These are phyloP conservation scores for Anacardium occidentale DNA, from an alignment of 345 rosid species.

Conservation along the genomic window DNA sequence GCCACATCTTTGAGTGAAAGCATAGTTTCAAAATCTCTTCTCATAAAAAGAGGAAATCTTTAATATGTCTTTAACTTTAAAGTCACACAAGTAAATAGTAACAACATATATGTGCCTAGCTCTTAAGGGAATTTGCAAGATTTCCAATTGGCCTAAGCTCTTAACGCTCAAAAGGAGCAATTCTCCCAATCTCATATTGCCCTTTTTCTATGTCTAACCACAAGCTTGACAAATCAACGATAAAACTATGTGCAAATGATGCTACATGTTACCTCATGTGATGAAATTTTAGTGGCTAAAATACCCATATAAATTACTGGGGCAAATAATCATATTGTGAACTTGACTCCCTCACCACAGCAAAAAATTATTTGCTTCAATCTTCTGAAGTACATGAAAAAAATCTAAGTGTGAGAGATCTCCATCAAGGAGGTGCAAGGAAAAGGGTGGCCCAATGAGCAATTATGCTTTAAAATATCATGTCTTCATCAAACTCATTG, in stretches of 20 bases:
- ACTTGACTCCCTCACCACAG: neutral
- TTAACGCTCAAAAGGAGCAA: neutral
- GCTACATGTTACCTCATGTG: neutral
- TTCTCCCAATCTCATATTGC: neutral
- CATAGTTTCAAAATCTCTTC: neutral
- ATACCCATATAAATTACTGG: neutral
- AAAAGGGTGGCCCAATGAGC: conserved; percentile 21
- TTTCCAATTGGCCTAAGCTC: neutral
- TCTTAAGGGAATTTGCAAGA: neutral
- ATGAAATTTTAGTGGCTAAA: conserved; percentile 8
- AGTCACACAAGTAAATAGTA: neutral
- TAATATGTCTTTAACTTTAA: neutral
- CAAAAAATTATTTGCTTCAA: conserved; percentile 11
- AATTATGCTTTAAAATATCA: conserved; percentile 14
- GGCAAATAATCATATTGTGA: conserved; percentile 6
- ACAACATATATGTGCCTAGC: neutral
- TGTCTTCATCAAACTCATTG: conserved; percentile 9
- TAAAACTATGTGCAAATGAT: conserved; percentile 7
- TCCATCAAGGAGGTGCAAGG: neutral
- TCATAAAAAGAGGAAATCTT: neutral
- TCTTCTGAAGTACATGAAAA: conserved; percentile 6
- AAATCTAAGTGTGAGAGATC: conserved; percentile 2
- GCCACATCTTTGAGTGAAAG: neutral
- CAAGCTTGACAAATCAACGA: conserved; percentile 1
- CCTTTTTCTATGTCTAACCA: too few relatives aligned